Evolutionary conservation across 179 eudicot species (phyloP), one percentile per base, ranked within the genome.

Genomic region (Beta corolliflora): DNA sequence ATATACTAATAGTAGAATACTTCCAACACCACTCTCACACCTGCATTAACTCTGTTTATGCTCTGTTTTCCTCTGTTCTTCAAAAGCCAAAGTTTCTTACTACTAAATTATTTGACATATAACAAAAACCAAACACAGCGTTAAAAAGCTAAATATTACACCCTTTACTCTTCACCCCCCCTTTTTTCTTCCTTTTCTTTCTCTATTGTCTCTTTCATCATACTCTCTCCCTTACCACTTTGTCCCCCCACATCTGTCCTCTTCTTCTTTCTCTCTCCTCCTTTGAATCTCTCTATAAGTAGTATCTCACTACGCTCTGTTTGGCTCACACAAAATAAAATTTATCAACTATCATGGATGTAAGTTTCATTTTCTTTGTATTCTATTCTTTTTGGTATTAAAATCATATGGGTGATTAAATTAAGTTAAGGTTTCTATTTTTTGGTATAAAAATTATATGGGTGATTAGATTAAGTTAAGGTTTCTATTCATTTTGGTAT

Each of bases 181-280:
- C 36, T 2, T 9, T 64, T 64, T 29, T 16, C 16, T 1, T 4
- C 29, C 29, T 64, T 25, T 14, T 36, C 36, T 31, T 29, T 55
- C 65, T 75, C 65, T 55, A 1, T 75, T 75, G 77, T 75, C 66
- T 75, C 77, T 75, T 75, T 75, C 77, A 21, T 15, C 46, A 29
- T 31, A 75, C 31, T 75, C 77, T 75, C 46, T 56, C 25, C 59
- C 65, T 74, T 74, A 74, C 77, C 64, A 55, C 50, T 74, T 74
- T 74, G 77, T 74, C 77, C 77, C 76, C 31, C 61, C 59, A 12
- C 70, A 4, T 50, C 58, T 71, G 75, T 71, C 59, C 14, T 71
- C 75, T 41, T 25, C 29, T 25, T 6, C 59, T 52, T 5, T 52
- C 58, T 73, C 77, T 72, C 41, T 50, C 76, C 16, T 23, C 13